These are phyloP conservation scores for Dictyostelium citrinum DNA, from an alignment of 78 protist species.

Conservation along the genomic window DNA sequence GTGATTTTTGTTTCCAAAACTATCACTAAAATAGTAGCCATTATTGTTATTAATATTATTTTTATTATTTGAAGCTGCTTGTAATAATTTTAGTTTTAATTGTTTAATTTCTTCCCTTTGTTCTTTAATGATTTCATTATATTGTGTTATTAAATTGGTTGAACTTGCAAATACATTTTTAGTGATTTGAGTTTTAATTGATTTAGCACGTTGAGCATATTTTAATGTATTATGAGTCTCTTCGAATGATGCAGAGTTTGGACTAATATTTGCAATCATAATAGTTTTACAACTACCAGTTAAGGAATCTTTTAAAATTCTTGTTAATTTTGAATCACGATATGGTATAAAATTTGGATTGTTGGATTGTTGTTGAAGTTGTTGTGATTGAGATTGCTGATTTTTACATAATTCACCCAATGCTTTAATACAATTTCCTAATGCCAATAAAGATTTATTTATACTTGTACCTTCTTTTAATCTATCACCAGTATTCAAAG, in stretches of 20 bases:
- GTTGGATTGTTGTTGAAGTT: background rate
- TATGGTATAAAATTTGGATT: constrained; percentile 86
- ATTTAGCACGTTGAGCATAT: constrained; percentile 94
- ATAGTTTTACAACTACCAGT: constrained; percentile 97
- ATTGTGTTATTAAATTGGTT: constrained; percentile 60
- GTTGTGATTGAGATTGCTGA: background rate
- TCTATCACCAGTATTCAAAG: constrained; percentile 86
- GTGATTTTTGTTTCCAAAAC: background rate
- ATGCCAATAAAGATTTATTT: constrained; percentile 95
- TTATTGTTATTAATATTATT: background rate
- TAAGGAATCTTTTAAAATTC: constrained; percentile 96
- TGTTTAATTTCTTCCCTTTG: constrained; percentile 44
- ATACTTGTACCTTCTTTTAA: constrained; percentile 96
- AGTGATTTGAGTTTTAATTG: constrained; percentile 66
- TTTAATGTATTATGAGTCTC: constrained; percentile 96
- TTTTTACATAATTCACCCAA: constrained; percentile 59
- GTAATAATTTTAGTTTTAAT: constrained; percentile 56
- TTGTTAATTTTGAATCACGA: constrained; percentile 97
- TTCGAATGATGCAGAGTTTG: constrained; percentile 81
- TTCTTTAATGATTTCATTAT: constrained; percentile 77
- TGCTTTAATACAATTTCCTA: constrained; percentile 96
- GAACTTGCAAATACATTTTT: constrained; percentile 60
- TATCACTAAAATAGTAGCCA: background rate
- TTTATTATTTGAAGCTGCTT: background rate
- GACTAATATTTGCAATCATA: constrained; percentile 95